Base-by-base conservation (phyloP, 1,284 basidiomycete species). In the Taiwanofungus camphoratus region DNA sequence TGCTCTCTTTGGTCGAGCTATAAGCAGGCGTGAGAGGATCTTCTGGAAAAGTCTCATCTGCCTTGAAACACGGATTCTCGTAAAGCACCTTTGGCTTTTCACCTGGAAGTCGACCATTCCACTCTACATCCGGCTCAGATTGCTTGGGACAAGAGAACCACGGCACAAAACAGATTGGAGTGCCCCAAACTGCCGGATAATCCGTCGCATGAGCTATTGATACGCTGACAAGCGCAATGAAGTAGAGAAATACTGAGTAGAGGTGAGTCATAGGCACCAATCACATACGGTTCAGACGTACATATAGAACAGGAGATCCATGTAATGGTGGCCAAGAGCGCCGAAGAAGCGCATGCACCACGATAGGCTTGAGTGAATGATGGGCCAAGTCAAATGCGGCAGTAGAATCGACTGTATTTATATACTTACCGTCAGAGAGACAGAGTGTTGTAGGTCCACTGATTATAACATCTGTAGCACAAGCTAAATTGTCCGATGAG, bases 301-400 rank as follows among this genome's bases (percentile, higher is more conserved):
- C 80, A 53, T 24, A 71, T 64, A 39, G 77, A 55, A 48, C 69
- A 69, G 33, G 67, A 69, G 20, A 80, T 48, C 81, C 81, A 85
- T 12, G 70, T 67, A 12, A 73, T 52, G 5, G 73, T 73, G 7
- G 76, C 62, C 13, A 82, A 61, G 36, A 82, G 57, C 7, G 67
- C 69, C 11, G 69, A 64, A 0, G 80, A 77, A 6, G 75, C 73
- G 46, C 77, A 81, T 6, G 75, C 59, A n/a, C 61, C 59, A 62
- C 65, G 68, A 3, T 66, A 60, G 16, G 53, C 71, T 75, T 40
- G 1, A 35, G 16, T 8, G 18, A n/a, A n/a, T n/a, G n/a, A n/a
- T n/a, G n/a, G n/a, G n/a, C n/a, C n/a, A n/a, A n/a, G n/a, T n/a
- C n/a, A n/a, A 33, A 33, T 29, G 26, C 26, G n/a, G 26, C 8